phyloP scores from a whole-genome alignment of 768 basidiomycete species.

The Hysterangium stoloniferum region DNA sequence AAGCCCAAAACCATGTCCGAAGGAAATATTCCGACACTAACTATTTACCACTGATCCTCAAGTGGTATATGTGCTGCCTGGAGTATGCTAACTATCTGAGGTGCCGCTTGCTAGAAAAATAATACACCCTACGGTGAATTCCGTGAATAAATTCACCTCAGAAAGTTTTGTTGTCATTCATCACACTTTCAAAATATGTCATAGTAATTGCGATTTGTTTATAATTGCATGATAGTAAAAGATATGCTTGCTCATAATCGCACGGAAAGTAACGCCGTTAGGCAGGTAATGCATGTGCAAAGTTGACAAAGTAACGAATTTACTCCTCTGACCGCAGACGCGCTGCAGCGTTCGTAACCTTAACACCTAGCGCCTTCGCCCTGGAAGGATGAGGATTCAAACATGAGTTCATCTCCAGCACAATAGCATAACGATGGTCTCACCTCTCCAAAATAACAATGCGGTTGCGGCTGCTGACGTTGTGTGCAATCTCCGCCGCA shows the following conservation, averaged over 20 bases:
- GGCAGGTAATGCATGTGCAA: slow-evolving; percentile 3
- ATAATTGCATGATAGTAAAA: background rate
- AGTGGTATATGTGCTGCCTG: background rate
- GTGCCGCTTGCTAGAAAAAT: no score
- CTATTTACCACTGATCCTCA: background rate
- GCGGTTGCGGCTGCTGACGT: slow-evolving; percentile 93
- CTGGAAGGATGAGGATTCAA: slow-evolving; percentile 29
- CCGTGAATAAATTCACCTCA: no score
- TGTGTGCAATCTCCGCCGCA: slow-evolving; percentile 95
- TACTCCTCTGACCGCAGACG: slow-evolving; percentile 92
- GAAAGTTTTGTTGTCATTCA: no score
- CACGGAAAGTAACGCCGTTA: background rate
- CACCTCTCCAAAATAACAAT: slow-evolving; percentile 83
- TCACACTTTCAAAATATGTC: no score
- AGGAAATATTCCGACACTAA: background rate
- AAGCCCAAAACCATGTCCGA: background rate
- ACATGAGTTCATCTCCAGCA: slow-evolving; percentile 9
- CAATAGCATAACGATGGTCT: slow-evolving; percentile 14
- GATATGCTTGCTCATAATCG: slow-evolving; percentile 3
- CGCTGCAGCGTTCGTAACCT: slow-evolving; percentile 89
- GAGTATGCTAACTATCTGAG: no score
- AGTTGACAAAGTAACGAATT: slow-evolving; percentile 9
- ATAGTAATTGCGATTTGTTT: background rate
- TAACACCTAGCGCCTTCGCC: slow-evolving; percentile 80
- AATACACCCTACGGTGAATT: no score